A percentile compares a stretch with the other conserved stretches of the same genome.
These are phyloP conservation scores for Epithemia pelagica DNA, from an alignment of 108 stramenopile genomes.

Conservation along the genomic window DNA sequence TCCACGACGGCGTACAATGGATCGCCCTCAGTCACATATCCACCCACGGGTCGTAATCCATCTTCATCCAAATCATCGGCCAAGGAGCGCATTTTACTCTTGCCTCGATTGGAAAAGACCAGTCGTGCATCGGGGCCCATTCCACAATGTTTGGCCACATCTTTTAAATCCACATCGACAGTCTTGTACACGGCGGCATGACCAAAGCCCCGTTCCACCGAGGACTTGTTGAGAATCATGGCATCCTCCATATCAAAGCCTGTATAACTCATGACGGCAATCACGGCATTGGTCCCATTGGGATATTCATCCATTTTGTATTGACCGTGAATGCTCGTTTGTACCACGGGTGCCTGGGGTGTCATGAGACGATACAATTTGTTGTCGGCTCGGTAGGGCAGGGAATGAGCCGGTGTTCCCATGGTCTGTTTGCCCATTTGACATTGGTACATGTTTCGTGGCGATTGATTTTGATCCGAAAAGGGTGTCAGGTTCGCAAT, in stretches of 20 bases:
- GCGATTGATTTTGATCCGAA: conserved; percentile 97
- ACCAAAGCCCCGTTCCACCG: conserved; percentile 91
- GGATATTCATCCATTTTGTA: conserved; percentile 98
- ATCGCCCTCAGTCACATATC: conserved; percentile 79
- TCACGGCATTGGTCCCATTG: conserved; percentile 96
- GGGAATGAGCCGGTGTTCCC: conserved; percentile 95
- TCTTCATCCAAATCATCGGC: conserved; percentile 82
- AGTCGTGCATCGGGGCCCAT: conserved; percentile 37
- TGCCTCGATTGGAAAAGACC: conserved; percentile 35
- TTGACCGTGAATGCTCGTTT: conserved; percentile 83
- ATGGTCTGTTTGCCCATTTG: conserved; percentile 99
- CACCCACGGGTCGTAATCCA: conserved; percentile 89
- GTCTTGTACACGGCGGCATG: conserved; percentile 96
- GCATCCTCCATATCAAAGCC: conserved; percentile 99
- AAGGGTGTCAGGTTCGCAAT: conserved; percentile 96
- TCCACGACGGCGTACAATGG: conserved; percentile 90
- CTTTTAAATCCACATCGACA: conserved; percentile 76
- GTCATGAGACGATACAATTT: conserved; percentile 92
- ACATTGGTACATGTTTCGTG: conserved; percentile 98
- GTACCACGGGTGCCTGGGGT: conserved; percentile 96
- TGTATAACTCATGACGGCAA: conserved; percentile 98
- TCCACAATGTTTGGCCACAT: conserved; percentile 54
- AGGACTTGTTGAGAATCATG: conserved; percentile 96
- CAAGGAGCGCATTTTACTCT: conserved; percentile 10
- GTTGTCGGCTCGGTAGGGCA: conserved; percentile 91